Conservation (phyloP, 2,329 filamentous ascomycete genomes). For the Apiospora sp. region DNA sequence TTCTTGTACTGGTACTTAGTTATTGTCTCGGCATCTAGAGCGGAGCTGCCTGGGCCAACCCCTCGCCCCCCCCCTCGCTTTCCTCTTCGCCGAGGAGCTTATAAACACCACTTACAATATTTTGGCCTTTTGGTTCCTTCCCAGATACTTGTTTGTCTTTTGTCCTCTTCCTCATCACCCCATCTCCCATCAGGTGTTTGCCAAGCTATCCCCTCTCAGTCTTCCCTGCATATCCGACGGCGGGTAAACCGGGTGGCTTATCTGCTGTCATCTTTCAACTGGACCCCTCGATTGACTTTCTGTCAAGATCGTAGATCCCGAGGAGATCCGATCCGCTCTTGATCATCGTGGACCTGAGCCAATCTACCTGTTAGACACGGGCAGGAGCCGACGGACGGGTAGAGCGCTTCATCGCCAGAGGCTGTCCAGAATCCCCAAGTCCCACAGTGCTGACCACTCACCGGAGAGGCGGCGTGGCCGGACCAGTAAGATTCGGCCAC, state of each 20-base stretch:
- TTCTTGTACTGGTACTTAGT: conserved; percentile 1
- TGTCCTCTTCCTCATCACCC: neutral
- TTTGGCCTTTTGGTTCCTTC: neutral
- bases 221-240: neutral
- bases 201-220: neutral
- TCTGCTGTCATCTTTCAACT: neutral
- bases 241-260: neutral
- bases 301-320: conserved; percentile 1
- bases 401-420: neutral
- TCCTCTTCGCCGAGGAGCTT: neutral
- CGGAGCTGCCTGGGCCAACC: neutral
- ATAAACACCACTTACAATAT: neutral
- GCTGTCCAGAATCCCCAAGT: neutral
- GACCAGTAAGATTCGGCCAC: conserved; percentile 8
- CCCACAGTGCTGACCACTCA: conserved; percentile 9
- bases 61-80: neutral
- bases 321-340: neutral
- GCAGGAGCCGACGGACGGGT: neutral
- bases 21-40: neutral
- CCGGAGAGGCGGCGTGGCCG: neutral
- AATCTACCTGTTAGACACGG: neutral
- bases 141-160: neutral
- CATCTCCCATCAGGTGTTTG: neutral
- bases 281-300: neutral
- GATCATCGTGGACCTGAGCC: neutral